A percentile compares a stretch with the other conserved stretches of the same genome.
Evolutionary conservation across 495 filamentous ascomycete genomes (phyloP).

Genomic region (Aspergillus biplanus): DNA sequence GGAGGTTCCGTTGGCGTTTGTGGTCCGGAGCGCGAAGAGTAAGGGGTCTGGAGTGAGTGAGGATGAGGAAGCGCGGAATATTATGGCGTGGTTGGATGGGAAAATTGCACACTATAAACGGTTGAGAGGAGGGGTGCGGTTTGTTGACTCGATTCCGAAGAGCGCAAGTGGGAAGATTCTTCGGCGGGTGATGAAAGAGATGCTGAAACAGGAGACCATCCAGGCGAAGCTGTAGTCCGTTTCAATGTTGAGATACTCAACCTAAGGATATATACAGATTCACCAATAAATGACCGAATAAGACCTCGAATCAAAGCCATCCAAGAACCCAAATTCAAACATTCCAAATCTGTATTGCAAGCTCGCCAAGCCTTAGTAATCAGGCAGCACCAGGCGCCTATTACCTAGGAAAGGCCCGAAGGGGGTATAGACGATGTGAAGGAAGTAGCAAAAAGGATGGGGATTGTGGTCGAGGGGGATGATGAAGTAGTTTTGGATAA

Average conservation of each 20-base stretch:
- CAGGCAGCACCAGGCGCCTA: too few species aligned
- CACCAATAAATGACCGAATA: too few species aligned
- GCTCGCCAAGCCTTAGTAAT: too few species aligned
- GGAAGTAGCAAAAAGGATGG: background rate
- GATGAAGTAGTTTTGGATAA: background rate
- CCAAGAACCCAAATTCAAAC: too few species aligned
- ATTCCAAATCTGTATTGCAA: too few species aligned
- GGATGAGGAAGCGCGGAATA: conserved; percentile 61
- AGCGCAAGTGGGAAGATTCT: conserved; percentile 87
- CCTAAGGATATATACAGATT: too few species aligned
- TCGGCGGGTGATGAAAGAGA: conserved; percentile 65
- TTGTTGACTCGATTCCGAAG: conserved; percentile 84
- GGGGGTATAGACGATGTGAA: too few species aligned
- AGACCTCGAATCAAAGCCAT: too few species aligned
- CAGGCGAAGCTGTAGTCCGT: conserved; percentile 51
- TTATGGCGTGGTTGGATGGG: conserved; percentile 63
- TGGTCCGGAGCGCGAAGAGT: conserved; percentile 60
- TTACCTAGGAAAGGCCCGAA: too few species aligned
- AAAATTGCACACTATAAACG: conserved; percentile 74
- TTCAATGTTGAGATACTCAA: too few species aligned
- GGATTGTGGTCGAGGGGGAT: background rate
- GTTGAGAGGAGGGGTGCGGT: conserved; percentile 79
- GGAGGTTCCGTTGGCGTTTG: conserved; percentile 83
- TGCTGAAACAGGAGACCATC: conserved; percentile 49
- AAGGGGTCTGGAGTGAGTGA: conserved; percentile 55